Conservation (phyloP, 2,329 filamentous ascomycete species). For the Leptodontidium sp. region DNA sequence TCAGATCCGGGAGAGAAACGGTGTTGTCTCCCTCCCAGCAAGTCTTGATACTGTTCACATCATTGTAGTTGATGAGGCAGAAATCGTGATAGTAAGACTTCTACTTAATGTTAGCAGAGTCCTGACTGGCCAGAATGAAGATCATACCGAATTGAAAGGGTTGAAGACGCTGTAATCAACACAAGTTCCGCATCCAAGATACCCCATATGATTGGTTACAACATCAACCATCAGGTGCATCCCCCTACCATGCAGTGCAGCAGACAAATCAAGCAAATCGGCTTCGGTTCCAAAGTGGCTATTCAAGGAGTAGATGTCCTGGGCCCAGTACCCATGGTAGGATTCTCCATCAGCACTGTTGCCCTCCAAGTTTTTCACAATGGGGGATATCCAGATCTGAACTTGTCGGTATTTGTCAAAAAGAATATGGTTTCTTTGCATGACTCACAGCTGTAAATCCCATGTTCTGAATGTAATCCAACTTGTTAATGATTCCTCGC, state of each 20-base stretch:
- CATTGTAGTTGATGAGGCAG: conserved; percentile 48
- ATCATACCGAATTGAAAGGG: conserved; percentile 49
- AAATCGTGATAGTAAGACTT: conserved; percentile 47
- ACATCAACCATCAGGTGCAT: conserved; percentile 63
- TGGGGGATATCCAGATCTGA: conserved; percentile 55
- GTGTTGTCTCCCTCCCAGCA: conserved; percentile 43
- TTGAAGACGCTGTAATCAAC: conserved; percentile 49
- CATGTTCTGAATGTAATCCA: conserved; percentile 54
- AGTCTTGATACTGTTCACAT: conserved; percentile 44
- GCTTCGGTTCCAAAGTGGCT: conserved; percentile 56
- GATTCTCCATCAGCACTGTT: conserved; percentile 49
- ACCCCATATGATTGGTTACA: conserved; percentile 58
- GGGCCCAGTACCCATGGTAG: conserved; percentile 57
- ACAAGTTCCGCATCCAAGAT: conserved; percentile 44
- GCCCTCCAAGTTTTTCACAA: conserved; percentile 50
- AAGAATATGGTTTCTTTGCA: too few species aligned
- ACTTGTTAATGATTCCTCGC: conserved; percentile 50
- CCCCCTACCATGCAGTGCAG: conserved; percentile 53
- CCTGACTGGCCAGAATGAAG: conserved; percentile 33
- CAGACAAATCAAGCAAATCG: conserved; percentile 56
- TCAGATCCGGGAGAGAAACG: conserved; percentile 45
- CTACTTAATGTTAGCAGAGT: conserved; percentile 25
- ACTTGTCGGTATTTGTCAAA: conserved; percentile 24
- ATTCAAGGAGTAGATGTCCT: conserved; percentile 57
- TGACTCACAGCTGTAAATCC: conserved; percentile 50